Percentiles rank a stretch among this genome's conserved stretches.
Conservation (phyloP, 495 filamentous ascomycete species). For the Acidiella bohemica region DNA sequence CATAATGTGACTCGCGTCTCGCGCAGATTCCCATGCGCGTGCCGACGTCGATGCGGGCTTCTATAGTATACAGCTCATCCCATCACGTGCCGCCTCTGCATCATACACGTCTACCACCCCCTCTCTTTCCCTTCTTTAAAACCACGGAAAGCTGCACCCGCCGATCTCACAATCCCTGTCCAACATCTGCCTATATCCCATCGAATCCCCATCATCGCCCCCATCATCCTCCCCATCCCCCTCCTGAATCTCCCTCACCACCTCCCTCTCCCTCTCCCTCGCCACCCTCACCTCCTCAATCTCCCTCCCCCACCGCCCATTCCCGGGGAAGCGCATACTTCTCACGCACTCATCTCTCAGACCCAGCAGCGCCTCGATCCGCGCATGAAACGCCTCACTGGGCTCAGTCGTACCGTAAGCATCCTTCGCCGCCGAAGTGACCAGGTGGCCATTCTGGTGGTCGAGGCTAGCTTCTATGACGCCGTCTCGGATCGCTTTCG, state of each 20-base stretch:
- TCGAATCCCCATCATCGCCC: constrained; percentile 81
- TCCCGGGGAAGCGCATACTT: constrained; percentile 99
- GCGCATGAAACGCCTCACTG: constrained; percentile 91
- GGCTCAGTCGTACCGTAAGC: constrained; percentile 93
- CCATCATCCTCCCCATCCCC: constrained; percentile 96
- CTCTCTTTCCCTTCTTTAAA: too few species aligned
- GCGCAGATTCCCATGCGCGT: too few species aligned
- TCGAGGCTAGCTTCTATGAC: constrained; percentile 94
- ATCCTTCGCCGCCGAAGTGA: constrained; percentile 90
- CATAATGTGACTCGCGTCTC: too few species aligned
- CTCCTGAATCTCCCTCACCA: constrained; percentile 98
- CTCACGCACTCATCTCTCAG: constrained; percentile 97
- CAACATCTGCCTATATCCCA: constrained; percentile 86
- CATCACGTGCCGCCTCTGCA: too few species aligned
- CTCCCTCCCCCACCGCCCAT: constrained; percentile 94
- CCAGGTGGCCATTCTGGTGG: constrained; percentile 92
- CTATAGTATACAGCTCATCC: too few species aligned
- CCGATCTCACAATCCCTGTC: too few species aligned
- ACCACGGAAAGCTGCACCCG: too few species aligned
- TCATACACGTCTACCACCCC: too few species aligned
- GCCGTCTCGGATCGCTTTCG: constrained; percentile 94
- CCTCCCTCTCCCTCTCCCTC: constrained; percentile 82
- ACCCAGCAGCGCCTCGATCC: constrained; percentile 77
- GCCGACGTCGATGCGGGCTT: too few species aligned
- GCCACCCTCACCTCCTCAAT: constrained; percentile 97